Base-by-base conservation (phyloP, 108 stramenopile species). In the Parietichytrium sp. region DNA sequence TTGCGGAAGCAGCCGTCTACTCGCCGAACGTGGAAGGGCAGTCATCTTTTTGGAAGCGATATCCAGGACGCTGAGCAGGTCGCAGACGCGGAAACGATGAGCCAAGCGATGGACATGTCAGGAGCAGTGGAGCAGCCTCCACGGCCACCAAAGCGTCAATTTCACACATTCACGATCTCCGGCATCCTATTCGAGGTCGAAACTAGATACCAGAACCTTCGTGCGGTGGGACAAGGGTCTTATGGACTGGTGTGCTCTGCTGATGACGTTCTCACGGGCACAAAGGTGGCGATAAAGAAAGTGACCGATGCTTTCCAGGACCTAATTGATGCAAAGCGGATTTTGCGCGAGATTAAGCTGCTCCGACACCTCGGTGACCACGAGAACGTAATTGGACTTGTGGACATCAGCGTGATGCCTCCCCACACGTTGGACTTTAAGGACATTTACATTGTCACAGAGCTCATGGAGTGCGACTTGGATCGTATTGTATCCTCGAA, bases 371-470 rank as follows among this genome's bases (percentile, higher is more conserved):
- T 90, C 47, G 79, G 55, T 36, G 84, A 80, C 15, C 88, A 89
- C 84, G 86, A 82, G 50, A 89, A 91, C 79, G 54, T 91, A 16
- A 85, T 90, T 13, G 82, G 83, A 16, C 83, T 91, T 20, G 49
- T 87, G 15, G 90, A 90, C 80, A 87, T 90, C 84, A 89, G 81
- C 27, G 54, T 85, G 89, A 55, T 88, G 47, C 94, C 91, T 18
- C 91, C 91, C 29, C 84, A 84, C 30, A 92, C 92, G 53, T 83
- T 92, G 29, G 95, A 96, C 82, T 98, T 96, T 85, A 84, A 89
- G 47, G 90, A 90, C 79, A 85, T 90, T 23, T 90, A 90, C 82
- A 89, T 90, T 79, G 89, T 90, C 38, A 90, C 89, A 23, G 89
- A 89, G 79, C 86, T 90, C 50, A 87, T 88, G 85, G 85, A 86